A percentile compares a stretch with the other conserved stretches of the same genome.
Evolutionary conservation across 148 eudicot genomes (phyloP).

Genomic region (Fallopia convolvulus): DNA sequence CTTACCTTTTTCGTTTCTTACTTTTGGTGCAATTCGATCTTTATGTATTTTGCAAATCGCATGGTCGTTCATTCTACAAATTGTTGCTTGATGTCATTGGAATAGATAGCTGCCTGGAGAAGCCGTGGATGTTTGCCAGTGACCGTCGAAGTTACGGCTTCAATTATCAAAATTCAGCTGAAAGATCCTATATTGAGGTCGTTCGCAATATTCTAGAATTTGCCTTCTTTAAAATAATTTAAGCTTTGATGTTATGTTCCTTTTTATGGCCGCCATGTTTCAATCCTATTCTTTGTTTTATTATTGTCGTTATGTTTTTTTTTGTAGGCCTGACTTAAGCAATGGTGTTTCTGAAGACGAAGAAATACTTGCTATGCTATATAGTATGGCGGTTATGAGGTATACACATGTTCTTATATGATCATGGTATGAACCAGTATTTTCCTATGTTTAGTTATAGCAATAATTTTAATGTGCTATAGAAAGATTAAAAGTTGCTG

Average conservation of each 20-base stretch:
- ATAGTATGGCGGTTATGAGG: conserved; percentile 86
- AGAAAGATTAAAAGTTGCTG: not conserved
- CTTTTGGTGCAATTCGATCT: not conserved
- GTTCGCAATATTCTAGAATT: not conserved
- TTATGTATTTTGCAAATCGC: not conserved
- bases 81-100: conserved; percentile 4
- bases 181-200: conserved; percentile 64
- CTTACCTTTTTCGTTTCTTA: not conserved
- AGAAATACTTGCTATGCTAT: conserved; percentile 66
- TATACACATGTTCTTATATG: conserved; percentile 1
- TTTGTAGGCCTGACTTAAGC: conserved; percentile 34
- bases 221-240: not conserved
- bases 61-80: not conserved
- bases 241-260: not conserved
- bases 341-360: conserved; percentile 36
- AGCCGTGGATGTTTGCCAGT: conserved; percentile 82
- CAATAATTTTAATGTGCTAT: not conserved
- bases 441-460: not conserved
- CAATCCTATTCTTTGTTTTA: not conserved
- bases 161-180: conserved; percentile 68
- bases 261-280: not conserved
- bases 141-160: conserved; percentile 59
- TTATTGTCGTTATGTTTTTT: not conserved
- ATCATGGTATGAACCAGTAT: not conserved
- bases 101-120: conserved; percentile 67